phyloP scores from a whole-genome alignment of 2,329 filamentous ascomycete genomes.

The Lecanoromycetidae sp. region DNA sequence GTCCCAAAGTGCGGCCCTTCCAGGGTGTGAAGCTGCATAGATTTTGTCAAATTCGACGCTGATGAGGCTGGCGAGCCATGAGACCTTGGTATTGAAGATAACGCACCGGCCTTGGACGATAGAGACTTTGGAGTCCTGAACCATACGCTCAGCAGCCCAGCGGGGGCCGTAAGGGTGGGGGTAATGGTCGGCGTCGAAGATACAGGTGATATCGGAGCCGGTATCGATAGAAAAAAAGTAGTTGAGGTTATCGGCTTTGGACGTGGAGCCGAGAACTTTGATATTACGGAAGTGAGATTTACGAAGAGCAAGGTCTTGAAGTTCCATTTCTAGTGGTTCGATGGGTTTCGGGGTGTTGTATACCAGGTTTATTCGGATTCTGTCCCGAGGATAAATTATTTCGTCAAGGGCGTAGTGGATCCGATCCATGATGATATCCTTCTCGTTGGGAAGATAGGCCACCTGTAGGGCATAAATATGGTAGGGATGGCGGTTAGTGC shows the following conservation, averaged over 20 bases:
- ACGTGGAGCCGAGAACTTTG: conserved; percentile 38
- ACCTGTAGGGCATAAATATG: too few species aligned
- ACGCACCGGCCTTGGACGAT: conserved; percentile 40
- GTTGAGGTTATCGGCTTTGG: conserved; percentile 41
- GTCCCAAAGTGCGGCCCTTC: conserved; percentile 35
- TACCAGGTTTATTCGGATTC: conserved; percentile 36
- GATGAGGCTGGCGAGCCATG: conserved; percentile 36
- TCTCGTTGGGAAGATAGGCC: conserved; percentile 40
- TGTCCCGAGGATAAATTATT: conserved; percentile 35
- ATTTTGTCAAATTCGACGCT: conserved; percentile 42
- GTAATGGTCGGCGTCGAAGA: conserved; percentile 41
- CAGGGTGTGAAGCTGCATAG: conserved; percentile 40
- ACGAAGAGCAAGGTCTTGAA: conserved; percentile 28
- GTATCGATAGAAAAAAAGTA: conserved; percentile 36
- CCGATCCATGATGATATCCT: conserved; percentile 39
- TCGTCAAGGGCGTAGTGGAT: conserved; percentile 36
- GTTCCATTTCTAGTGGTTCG: conserved; percentile 34
- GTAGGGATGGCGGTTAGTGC: too few species aligned
- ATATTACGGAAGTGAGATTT: conserved; percentile 34
- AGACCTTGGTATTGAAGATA: conserved; percentile 36
- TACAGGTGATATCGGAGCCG: conserved; percentile 35
- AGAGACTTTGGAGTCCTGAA: conserved; percentile 31
- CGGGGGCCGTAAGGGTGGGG: conserved; percentile 37
- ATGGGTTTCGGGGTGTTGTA: conserved; percentile 39
- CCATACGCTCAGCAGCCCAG: conserved; percentile 38